Evolutionary conservation across 495 filamentous ascomycete species (phyloP).

Genomic region (Aspergillus sparsus): DNA sequence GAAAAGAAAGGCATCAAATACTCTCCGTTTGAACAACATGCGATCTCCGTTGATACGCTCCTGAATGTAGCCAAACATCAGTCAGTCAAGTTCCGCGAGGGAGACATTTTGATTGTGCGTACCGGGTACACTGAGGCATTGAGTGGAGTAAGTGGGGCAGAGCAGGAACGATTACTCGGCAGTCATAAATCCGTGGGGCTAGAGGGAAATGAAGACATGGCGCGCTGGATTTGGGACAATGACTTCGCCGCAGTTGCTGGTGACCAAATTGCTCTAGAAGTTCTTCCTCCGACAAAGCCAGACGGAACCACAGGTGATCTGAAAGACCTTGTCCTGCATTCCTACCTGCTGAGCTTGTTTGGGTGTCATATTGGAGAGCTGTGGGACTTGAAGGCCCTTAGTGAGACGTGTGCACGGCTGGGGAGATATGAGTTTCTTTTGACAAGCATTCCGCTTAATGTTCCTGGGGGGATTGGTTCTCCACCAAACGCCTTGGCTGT

Average conservation of each 20-base stretch:
- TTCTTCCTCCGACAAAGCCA: too few relatives aligned
- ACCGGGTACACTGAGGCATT: constrained; percentile 45
- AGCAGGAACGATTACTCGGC: constrained; percentile 28
- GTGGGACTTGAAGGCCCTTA: background rate
- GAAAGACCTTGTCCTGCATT: background rate
- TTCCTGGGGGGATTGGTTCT: background rate
- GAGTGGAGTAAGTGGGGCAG: constrained; percentile 29
- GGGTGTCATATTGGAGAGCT: background rate
- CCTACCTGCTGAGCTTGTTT: background rate
- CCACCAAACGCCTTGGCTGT: background rate
- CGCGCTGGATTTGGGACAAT: constrained; percentile 35
- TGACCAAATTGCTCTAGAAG: too few relatives aligned
- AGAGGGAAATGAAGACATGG: constrained; percentile 30
- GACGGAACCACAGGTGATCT: too few relatives aligned
- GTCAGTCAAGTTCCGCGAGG: constrained; percentile 34
- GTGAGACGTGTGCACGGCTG: background rate
- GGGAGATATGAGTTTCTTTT: background rate
- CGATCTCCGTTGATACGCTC: constrained; percentile 34
- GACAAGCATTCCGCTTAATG: background rate
- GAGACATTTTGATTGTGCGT: constrained; percentile 50
- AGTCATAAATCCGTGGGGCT: constrained; percentile 23
- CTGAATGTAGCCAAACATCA: constrained; percentile 35
- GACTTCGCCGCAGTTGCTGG: constrained; percentile 37
- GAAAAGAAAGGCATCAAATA: constrained; percentile 35
- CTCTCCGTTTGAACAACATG: constrained; percentile 35